Evolutionary conservation across 352 stramenopile species (phyloP).

Genomic region (Lagenidium giganteum): DNA sequence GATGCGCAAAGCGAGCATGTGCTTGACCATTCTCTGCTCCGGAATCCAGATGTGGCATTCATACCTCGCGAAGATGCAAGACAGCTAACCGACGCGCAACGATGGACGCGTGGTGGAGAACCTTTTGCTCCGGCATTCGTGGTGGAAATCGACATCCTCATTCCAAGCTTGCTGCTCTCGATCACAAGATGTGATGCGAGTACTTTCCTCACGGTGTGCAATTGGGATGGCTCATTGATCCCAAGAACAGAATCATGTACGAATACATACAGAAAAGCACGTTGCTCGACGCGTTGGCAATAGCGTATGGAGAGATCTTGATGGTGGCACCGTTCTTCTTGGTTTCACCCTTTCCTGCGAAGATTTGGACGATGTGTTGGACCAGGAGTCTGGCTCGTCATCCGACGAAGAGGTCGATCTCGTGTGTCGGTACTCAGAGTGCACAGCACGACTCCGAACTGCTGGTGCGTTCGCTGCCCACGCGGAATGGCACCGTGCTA

Average conservation of each 20-base stretch:
- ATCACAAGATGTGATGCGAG: conserved; percentile 6
- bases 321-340: conserved; percentile 15
- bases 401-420: background rate
- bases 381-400: too few relatives aligned
- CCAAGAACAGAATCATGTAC: conserved; percentile 1
- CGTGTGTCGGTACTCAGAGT: background rate
- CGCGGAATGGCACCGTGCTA: background rate
- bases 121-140: conserved; percentile 15
- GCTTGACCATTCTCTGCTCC: conserved; percentile 1
- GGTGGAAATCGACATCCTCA: conserved; percentile 14
- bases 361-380: too few relatives aligned
- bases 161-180: background rate
- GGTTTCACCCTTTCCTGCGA: too few relatives aligned
- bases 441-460: background rate
- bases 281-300: background rate
- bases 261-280: conserved; percentile 10
- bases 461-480: background rate
- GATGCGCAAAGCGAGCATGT: conserved; percentile 8
- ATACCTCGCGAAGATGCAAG: conserved; percentile 4
- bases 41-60: background rate
- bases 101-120: conserved; percentile 16
- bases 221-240: conserved; percentile 18
- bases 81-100: background rate
- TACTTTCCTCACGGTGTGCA: conserved; percentile 13
- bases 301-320: conserved; percentile 17